phyloP scores from a whole-genome alignment of 2,329 filamentous ascomycete species.

The Pseudocercospora cruenta region DNA sequence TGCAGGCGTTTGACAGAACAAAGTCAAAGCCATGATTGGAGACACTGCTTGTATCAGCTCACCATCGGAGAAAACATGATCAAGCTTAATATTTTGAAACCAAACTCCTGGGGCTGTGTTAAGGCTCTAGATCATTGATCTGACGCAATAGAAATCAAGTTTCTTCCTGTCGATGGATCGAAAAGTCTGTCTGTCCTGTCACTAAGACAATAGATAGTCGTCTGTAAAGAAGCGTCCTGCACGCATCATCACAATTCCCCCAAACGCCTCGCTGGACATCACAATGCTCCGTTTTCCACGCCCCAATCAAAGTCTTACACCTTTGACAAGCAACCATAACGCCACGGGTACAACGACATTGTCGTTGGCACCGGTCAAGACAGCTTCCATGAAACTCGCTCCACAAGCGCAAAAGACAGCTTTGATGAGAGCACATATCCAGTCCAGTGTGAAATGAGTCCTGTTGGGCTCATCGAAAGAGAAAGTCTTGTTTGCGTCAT shows the following conservation, averaged over 20 bases:
- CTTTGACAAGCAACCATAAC: slow-evolving; percentile 88
- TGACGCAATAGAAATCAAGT: neutral
- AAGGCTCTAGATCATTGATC: neutral
- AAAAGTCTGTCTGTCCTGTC: neutral
- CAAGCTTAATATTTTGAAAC: neutral
- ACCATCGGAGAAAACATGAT: neutral
- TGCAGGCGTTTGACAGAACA: neutral
- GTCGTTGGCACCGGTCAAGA: slow-evolving; percentile 94
- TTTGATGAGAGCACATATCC: slow-evolving; percentile 54
- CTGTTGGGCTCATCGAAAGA: neutral
- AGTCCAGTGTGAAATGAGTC: slow-evolving; percentile 29
- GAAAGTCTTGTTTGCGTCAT: slow-evolving; percentile 17
- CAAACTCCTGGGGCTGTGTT: neutral
- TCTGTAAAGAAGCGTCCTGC: neutral
- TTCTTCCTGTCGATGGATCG: slow-evolving; percentile 1
- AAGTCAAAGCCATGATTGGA: neutral
- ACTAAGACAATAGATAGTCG: neutral
- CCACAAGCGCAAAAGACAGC: slow-evolving; percentile 72
- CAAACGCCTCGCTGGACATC: slow-evolving; percentile 7
- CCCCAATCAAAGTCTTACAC: slow-evolving; percentile 59
- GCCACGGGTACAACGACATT: slow-evolving; percentile 96
- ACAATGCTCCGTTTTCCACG: slow-evolving; percentile 4
- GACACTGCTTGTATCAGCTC: neutral
- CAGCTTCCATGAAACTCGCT: slow-evolving; percentile 90
- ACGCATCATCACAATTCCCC: neutral